Evolutionary conservation across 2,329 filamentous ascomycete species (phyloP), one percentile per base, ranked within the genome.

Genomic region (Knoxdaviesia capensis): DNA sequence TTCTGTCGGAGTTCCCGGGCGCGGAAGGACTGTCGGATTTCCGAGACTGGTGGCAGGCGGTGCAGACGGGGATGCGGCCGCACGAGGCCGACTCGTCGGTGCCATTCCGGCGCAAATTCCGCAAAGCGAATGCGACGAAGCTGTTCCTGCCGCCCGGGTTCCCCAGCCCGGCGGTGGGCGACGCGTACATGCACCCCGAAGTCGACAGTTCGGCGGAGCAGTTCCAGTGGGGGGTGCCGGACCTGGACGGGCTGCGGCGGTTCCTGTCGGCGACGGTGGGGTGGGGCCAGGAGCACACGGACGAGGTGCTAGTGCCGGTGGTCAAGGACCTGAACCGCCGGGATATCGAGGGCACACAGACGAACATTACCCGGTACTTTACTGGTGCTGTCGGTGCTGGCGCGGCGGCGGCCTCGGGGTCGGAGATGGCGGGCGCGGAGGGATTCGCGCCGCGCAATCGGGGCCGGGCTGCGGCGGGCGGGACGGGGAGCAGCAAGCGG

Each of bases 181-280:
- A 81, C 7, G 90, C 92, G 1, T 98, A 98, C 55, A 62, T 88
- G 1, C 59, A 81, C 4, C 90, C 90, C 0, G 83, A 92, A 49
- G 88, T 96, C 7, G 90, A 98, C 56, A 64, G 60, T 41, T 79
- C 77, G 49, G 68, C 80, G 0, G 79, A 90, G 50, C 62, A 67
- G 1, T 98, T 98, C 54, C 82, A 90, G 56, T 98, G 92, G 90
- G 90, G 90, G 31, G 82, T 94, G 0, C 90, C 90, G 0, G 88
- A 98, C 54, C 68, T 98, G 1, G 83, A 90, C 46, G 83, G 84
- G 0, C 62, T 98, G 47, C 66, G 92, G 6, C 66, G 69, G 30
- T 98, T 90, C 52, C 65, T 98, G 34, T 94, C 92, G 81, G 65
- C 73, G 1, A 94, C 88, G 2, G 84, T 98, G 50, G 90, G 90